Base-by-base conservation (phyloP, 2,329 filamentous ascomycete genomes). In the Diaporthe ilicicola region DNA sequence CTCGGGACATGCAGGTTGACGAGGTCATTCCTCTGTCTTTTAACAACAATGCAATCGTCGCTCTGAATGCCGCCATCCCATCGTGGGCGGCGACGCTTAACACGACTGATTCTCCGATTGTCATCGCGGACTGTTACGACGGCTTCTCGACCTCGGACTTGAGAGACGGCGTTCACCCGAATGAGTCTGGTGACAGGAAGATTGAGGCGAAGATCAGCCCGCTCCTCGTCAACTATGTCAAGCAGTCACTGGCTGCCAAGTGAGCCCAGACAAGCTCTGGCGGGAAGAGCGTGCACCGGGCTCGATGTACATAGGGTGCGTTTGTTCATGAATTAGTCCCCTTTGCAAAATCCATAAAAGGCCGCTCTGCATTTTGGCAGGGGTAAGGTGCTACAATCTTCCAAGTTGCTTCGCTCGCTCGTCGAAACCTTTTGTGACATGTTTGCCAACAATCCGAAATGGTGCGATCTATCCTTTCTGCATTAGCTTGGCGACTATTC, bases 91-190 rank as follows among this genome's bases (percentile, higher is more conserved):
- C 71, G 15, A 73, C 74, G 8, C 77, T 79, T 64, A 82, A 80
- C 71, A 79, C 75, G 9, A 78, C 79, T 0, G 77, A 79, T 19
- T 83, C 81, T 10, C 82, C 83, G 24, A 81, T 85, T 54, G 75
- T 77, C 29, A 75, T 84, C 37, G 81, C 80, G 32, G 82, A 85
- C 74, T 81, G 79, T 59, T 79, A 78, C 37, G 78, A 76, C 1
- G 82, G 80, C 5, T 82, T 79, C 71, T 46, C 50, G 6, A 77
- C 74, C 12, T 74, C 74, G 4, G 77, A 79, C 64, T 73, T 82
- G 53, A 74, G 78, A 12, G 83, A 84, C 72, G 82, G 82, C 13
- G 79, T 85, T 12, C 82, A 84, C 70, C 82, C 83, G 1, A 82
- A 81, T 72, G 75, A 77, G 0, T 74, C 74, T 4, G 81, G 81